Evolutionary conservation across 495 filamentous ascomycete species (phyloP).

Genomic region (Pseudoneurospora amorphoporcata): DNA sequence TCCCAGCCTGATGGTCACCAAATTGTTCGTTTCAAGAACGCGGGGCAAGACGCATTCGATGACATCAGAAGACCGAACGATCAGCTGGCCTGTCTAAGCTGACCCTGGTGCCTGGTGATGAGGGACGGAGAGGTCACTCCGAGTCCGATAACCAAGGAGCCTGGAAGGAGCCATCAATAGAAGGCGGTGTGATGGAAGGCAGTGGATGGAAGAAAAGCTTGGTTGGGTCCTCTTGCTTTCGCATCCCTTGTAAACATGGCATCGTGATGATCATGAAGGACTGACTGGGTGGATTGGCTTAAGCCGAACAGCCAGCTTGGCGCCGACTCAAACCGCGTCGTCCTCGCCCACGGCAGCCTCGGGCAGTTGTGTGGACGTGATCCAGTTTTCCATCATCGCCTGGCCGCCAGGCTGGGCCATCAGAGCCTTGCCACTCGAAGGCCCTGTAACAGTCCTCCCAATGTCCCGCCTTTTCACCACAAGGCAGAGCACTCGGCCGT

Average conservation of each 20-base stretch:
- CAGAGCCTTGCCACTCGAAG: slow-evolving; percentile 19
- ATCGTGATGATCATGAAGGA: not conserved
- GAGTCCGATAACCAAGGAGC: not conserved
- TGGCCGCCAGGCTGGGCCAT: slow-evolving; percentile 42
- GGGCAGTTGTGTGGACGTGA: slow-evolving; percentile 58
- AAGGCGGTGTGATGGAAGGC: not conserved
- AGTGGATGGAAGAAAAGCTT: not conserved
- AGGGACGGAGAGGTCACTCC: not conserved
- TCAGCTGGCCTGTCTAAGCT: not conserved
- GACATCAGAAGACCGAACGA: not conserved
- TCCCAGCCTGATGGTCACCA: not conserved
- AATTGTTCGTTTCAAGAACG: not conserved
- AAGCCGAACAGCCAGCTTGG: not conserved
- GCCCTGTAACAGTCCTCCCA: slow-evolving; percentile 14
- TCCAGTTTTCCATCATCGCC: slow-evolving; percentile 90
- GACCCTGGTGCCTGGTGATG: not conserved
- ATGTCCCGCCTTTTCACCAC: slow-evolving; percentile 58
- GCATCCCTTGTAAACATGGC: not conserved
- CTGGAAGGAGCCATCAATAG: not conserved
- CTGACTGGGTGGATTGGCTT: not conserved
- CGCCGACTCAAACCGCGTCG: slow-evolving; percentile 8
- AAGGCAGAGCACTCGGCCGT: slow-evolving; percentile 81
- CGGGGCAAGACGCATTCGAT: not conserved
- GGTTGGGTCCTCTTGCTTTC: not conserved
- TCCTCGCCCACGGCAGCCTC: slow-evolving; percentile 24